A percentile compares a stretch with the other conserved stretches of the same genome.
Evolutionary conservation across 495 filamentous ascomycete genomes (phyloP).

Genomic region (Penicillium malachiteum): DNA sequence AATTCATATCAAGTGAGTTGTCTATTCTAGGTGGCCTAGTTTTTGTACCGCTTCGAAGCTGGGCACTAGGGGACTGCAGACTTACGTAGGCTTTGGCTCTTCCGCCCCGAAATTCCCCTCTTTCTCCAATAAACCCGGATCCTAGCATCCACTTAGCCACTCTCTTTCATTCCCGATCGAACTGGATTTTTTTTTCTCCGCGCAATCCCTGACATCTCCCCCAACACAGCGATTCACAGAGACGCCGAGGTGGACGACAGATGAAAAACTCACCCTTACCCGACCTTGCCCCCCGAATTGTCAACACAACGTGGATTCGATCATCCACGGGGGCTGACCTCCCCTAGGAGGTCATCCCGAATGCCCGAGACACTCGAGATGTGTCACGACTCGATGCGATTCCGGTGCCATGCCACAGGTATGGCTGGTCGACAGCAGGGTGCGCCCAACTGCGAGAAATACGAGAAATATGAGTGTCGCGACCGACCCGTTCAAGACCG

Average conservation of each 20-base stretch:
- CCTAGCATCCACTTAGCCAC: not conserved
- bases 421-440: constrained; percentile 8
- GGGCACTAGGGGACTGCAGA: not conserved
- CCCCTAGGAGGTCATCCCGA: constrained; percentile 49
- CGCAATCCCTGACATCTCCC: not conserved
- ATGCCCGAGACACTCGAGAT: constrained; percentile 33
- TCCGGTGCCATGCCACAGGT: not conserved
- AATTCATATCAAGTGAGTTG: too few relatives aligned
- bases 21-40: too few relatives aligned
- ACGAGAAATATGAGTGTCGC: constrained; percentile 1
- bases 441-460: constrained; percentile 1
- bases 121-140: constrained; percentile 6
- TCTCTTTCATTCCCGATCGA: not conserved
- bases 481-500: constrained; percentile 13
- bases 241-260: constrained; percentile 1
- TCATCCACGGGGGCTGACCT: constrained; percentile 45
- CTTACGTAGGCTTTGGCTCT: constrained; percentile 11
- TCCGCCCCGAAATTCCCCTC: constrained; percentile 3
- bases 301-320: constrained; percentile 46
- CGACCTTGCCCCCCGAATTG: constrained; percentile 16
- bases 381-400: constrained; percentile 30
- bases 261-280: constrained; percentile 1
- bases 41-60: not conserved
- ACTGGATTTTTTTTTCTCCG: not conserved
- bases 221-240: not conserved